These are phyloP conservation scores for Calonectria pauciramosa DNA, from an alignment of 2,329 filamentous ascomycete species.

Conservation along the genomic window DNA sequence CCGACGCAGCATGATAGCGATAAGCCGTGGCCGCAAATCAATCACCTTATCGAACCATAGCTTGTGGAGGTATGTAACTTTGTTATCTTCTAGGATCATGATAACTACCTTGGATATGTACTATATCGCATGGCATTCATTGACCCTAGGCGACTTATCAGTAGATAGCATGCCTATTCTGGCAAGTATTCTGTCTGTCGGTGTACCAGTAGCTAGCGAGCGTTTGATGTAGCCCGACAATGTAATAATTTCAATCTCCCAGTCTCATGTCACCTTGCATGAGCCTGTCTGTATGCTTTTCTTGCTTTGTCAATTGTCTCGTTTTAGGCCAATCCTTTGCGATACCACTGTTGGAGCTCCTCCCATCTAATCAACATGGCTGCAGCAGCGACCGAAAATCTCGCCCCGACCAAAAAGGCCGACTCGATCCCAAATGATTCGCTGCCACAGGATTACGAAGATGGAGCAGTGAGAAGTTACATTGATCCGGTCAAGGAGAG, in stretches of 20 bases:
- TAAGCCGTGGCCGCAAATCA: neutral
- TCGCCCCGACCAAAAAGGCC: neutral
- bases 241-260: neutral
- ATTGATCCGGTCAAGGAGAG: conserved; percentile 34
- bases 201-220: neutral
- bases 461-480: conserved; percentile 21
- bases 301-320: neutral
- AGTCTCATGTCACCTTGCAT: neutral
- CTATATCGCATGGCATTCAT: neutral
- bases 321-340: neutral
- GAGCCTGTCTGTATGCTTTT: neutral
- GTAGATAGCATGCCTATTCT: neutral
- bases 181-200: neutral
- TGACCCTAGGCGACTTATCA: neutral
- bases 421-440: neutral
- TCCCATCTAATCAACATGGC: neutral
- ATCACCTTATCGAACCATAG: neutral
- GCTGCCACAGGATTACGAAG: conserved; percentile 18
- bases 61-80: neutral
- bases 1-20: neutral
- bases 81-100: neutral
- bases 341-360: neutral
- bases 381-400: neutral
- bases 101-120: neutral
- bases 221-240: neutral